A percentile compares a stretch with the other conserved stretches of the same genome.
phyloP scores from a whole-genome alignment of 139 green algal species.

The Microglena sp. region DNA sequence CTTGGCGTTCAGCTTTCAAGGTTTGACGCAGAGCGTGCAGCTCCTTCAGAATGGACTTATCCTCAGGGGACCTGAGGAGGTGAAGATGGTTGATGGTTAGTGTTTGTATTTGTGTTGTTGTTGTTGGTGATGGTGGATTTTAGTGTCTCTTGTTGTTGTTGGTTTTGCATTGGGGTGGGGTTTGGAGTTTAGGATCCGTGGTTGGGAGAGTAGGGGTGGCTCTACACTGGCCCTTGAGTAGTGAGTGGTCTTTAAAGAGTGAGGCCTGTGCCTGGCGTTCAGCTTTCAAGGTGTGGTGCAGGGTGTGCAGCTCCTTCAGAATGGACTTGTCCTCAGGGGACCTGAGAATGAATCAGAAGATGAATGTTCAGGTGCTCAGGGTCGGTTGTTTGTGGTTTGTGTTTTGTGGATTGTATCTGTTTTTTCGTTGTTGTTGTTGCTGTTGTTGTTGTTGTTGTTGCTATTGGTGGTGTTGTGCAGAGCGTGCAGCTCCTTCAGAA shows the following conservation, averaged over 20 bases:
- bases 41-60: slow-evolving; percentile 22
- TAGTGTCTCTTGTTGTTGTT: no score
- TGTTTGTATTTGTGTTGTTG: no score
- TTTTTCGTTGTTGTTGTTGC: no score
- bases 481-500: slow-evolving; percentile 22
- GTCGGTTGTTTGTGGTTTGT: no score
- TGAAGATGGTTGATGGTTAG: not conserved
- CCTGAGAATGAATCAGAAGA: no score
- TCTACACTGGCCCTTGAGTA: slow-evolving; percentile 20
- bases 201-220: not conserved
- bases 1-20: slow-evolving; percentile 22
- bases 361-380: no score
- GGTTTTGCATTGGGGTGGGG: no score
- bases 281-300: slow-evolving; percentile 15
- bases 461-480: slow-evolving; percentile 8
- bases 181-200: no score
- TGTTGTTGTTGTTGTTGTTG: no score
- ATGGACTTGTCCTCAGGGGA: slow-evolving; percentile 20
- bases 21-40: slow-evolving; percentile 11
- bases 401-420: no score
- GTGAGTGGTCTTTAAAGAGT: no score
- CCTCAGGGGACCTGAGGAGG: slow-evolving; percentile 18
- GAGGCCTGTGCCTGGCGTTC: slow-evolving; percentile 19
- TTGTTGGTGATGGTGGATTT: no score
- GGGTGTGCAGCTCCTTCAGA: slow-evolving; percentile 17